Evolutionary conservation across 2,329 filamentous ascomycete genomes (phyloP).

Genomic region (Emmonsiellopsis sp.): DNA sequence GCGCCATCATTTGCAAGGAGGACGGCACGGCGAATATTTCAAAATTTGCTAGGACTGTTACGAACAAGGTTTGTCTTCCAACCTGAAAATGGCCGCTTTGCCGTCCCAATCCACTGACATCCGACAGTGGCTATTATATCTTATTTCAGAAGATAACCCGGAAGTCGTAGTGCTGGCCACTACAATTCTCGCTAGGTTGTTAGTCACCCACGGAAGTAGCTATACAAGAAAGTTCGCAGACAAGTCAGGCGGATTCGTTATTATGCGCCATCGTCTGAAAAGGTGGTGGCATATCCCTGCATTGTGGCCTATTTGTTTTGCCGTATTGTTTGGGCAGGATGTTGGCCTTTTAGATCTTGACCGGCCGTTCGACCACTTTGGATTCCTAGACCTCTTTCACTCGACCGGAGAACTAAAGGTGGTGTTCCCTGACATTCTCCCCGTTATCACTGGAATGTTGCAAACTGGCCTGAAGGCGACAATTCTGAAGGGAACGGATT

Average conservation of each 20-base stretch:
- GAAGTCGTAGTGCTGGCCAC: slow-evolving; percentile 71
- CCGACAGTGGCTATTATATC: slow-evolving; percentile 74
- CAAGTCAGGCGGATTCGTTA: slow-evolving; percentile 78
- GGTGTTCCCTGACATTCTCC: slow-evolving; percentile 65
- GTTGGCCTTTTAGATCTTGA: slow-evolving; percentile 65
- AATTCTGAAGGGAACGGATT: slow-evolving; percentile 27
- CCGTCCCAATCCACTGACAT: slow-evolving; percentile 6
- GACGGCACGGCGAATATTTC: slow-evolving; percentile 59
- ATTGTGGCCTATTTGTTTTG: slow-evolving; percentile 81
- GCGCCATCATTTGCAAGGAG: slow-evolving; percentile 65
- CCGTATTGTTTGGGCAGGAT: slow-evolving; percentile 78
- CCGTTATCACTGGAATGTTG: slow-evolving; percentile 76
- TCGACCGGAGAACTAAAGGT: slow-evolving; percentile 52
- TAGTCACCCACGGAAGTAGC: slow-evolving; percentile 69
- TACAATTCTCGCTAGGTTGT: slow-evolving; percentile 72
- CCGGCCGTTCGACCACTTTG: slow-evolving; percentile 62
- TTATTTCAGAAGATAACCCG: slow-evolving; percentile 76
- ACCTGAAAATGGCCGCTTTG: not conserved
- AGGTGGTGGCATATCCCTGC: slow-evolving; percentile 81
- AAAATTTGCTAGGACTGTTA: slow-evolving; percentile 89
- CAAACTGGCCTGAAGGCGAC: slow-evolving; percentile 67
- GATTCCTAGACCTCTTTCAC: slow-evolving; percentile 62
- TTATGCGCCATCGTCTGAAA: slow-evolving; percentile 73
- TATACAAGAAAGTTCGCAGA: slow-evolving; percentile 80
- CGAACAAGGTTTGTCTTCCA: slow-evolving; percentile 64